Conservation (phyloP, 768 basidiomycete genomes). For the Austroboletus festivus region DNA sequence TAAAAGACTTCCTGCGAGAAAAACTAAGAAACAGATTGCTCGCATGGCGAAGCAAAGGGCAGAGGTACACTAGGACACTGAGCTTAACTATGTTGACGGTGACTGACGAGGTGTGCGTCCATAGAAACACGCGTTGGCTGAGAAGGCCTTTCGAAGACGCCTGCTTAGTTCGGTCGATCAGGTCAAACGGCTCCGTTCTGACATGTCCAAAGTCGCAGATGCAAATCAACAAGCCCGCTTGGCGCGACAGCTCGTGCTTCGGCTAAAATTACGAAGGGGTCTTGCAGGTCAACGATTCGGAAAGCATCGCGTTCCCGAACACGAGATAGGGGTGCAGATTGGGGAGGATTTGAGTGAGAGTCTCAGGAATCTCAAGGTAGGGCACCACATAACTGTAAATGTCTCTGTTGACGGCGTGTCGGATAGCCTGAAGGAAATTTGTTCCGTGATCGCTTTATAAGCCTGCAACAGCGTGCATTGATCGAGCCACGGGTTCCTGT, state of each 20-base stretch:
- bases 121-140: constrained; percentile 64
- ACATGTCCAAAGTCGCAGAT: constrained; percentile 34
- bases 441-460: constrained; percentile 85
- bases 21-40: constrained; percentile 64
- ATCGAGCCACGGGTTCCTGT: constrained; percentile 84
- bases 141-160: constrained; percentile 57
- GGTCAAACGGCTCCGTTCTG: constrained; percentile 50
- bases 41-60: constrained; percentile 62
- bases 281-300: constrained; percentile 75
- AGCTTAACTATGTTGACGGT: background rate
- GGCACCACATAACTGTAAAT: too few relatives aligned
- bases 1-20: constrained; percentile 43
- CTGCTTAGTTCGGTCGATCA: constrained; percentile 56
- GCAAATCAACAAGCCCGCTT: constrained; percentile 37
- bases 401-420: background rate
- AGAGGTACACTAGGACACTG: constrained; percentile 46
- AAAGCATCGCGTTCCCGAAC: constrained; percentile 70
- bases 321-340: constrained; percentile 77
- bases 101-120: background rate
- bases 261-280: constrained; percentile 57
- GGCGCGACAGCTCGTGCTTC: constrained; percentile 39
- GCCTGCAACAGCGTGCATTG: constrained; percentile 82
- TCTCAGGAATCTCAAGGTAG: constrained; percentile 79
- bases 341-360: constrained; percentile 88
- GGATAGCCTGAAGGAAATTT: constrained; percentile 87